Conservation (phyloP, 805 yeast species). For the Metschnikowia baotianmanensis region DNA sequence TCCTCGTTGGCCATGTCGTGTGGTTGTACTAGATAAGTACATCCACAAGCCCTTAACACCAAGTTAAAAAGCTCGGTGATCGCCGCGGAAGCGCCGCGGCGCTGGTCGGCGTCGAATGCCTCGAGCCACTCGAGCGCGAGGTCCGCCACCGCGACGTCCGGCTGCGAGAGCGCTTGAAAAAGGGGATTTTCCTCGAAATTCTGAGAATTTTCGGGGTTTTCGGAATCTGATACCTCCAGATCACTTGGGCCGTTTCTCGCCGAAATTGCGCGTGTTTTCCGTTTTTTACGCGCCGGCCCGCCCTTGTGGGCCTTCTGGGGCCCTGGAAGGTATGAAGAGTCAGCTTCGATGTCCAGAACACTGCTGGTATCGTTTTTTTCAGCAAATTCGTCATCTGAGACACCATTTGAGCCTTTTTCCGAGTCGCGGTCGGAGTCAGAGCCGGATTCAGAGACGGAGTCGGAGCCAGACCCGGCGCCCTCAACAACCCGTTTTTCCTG, state of each 20-base stretch:
- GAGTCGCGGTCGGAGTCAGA: no score
- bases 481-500: no score
- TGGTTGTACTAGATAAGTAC: slow-evolving; percentile 59
- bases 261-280: neutral
- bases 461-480: no score
- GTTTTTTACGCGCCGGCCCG: neutral
- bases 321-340: no score
- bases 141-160: slow-evolving; percentile 31
- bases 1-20: slow-evolving; percentile 75
- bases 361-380: neutral
- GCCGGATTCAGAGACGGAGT: no score
- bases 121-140: slow-evolving; percentile 42
- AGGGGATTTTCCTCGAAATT: slow-evolving; percentile 32
- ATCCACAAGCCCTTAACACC: slow-evolving; percentile 68
- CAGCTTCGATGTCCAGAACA: no score
- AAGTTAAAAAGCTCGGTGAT: slow-evolving; percentile 66
- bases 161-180: slow-evolving; percentile 30
- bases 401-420: no score
- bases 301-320: neutral
- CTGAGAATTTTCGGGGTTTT: no score
- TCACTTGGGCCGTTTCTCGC: neutral
- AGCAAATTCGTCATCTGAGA: no score
- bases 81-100: slow-evolving; percentile 29
- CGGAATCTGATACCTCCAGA: neutral
- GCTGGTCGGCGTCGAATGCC: slow-evolving; percentile 24